phyloP scores from a whole-genome alignment of 495 filamentous ascomycete species.

The Monascus purpureus region DNA sequence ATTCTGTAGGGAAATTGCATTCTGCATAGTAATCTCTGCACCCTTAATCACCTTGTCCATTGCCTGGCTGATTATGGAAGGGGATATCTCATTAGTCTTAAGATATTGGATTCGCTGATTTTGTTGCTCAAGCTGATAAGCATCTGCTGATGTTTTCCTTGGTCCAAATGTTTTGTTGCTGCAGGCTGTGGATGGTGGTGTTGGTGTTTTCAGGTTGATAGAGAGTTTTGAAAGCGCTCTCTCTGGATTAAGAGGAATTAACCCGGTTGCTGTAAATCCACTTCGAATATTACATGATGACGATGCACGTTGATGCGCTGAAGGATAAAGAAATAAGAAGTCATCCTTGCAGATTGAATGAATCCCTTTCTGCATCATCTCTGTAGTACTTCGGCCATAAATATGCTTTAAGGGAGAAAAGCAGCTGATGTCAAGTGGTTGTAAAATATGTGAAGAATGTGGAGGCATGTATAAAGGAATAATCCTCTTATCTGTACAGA shows the following conservation, averaged over 20 bases:
- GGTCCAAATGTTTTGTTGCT: too few species aligned
- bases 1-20: too few species aligned
- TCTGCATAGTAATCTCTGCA: too few species aligned
- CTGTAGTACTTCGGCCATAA: slow-evolving; percentile 2
- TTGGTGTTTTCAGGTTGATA: too few species aligned
- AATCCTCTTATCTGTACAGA: slow-evolving; percentile 10
- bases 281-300: slow-evolving; percentile 4
- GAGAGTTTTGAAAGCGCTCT: slow-evolving; percentile 8
- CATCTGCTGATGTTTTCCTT: too few species aligned
- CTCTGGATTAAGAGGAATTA: slow-evolving; percentile 4
- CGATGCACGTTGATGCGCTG: slow-evolving; percentile 1
- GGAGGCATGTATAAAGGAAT: slow-evolving; percentile 11
- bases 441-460: slow-evolving; percentile 12
- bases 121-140: too few species aligned
- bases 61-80: too few species aligned
- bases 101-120: too few species aligned
- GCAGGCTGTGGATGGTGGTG: too few species aligned
- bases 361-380: not conserved
- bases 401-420: slow-evolving; percentile 8
- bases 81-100: too few species aligned
- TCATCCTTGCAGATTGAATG: not conserved
- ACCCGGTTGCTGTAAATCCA: slow-evolving; percentile 5
- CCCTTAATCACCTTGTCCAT: too few species aligned
- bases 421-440: slow-evolving; percentile 15
- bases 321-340: not conserved